A percentile compares a stretch with the other conserved stretches of the same genome.
Evolutionary conservation across 2,329 filamentous ascomycete species (phyloP).

Genomic region (Fusarium subglutinans): DNA sequence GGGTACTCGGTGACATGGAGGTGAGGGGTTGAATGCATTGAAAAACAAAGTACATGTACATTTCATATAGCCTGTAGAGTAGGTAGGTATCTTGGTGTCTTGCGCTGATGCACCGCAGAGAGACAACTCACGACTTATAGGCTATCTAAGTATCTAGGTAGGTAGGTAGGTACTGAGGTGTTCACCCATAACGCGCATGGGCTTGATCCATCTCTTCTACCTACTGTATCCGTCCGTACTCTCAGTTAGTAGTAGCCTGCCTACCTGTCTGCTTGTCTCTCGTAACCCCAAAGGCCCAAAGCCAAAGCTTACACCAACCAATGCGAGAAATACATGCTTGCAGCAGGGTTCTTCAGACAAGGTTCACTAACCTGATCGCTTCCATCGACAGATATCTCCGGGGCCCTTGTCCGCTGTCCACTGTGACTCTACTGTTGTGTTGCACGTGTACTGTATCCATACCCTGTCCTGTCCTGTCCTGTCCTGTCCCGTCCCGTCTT

Average conservation of each 20-base stretch:
- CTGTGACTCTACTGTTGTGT: background rate
- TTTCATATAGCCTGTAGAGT: background rate
- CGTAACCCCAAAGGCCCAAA: too few relatives aligned
- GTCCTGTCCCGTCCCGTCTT: too few relatives aligned
- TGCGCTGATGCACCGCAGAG: background rate
- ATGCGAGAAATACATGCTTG: constrained; percentile 14
- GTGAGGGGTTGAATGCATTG: constrained; percentile 6
- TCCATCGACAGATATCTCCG: background rate
- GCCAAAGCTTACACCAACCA: background rate
- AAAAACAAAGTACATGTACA: background rate
- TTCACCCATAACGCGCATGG: background rate
- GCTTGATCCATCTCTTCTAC: constrained; percentile 13
- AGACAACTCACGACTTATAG: background rate
- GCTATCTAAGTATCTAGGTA: background rate
- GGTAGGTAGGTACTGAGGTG: too few relatives aligned
- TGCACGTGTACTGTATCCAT: background rate
- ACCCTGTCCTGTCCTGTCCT: background rate
- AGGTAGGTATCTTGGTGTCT: background rate
- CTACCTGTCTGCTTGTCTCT: background rate
- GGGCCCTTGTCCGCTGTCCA: background rate
- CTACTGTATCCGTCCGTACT: background rate
- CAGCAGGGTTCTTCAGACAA: background rate
- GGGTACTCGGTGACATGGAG: constrained; percentile 30
- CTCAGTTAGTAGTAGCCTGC: background rate
- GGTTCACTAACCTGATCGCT: background rate